phyloP scores from a whole-genome alignment of 768 basidiomycete genomes.

The Lentinus brumalis region DNA sequence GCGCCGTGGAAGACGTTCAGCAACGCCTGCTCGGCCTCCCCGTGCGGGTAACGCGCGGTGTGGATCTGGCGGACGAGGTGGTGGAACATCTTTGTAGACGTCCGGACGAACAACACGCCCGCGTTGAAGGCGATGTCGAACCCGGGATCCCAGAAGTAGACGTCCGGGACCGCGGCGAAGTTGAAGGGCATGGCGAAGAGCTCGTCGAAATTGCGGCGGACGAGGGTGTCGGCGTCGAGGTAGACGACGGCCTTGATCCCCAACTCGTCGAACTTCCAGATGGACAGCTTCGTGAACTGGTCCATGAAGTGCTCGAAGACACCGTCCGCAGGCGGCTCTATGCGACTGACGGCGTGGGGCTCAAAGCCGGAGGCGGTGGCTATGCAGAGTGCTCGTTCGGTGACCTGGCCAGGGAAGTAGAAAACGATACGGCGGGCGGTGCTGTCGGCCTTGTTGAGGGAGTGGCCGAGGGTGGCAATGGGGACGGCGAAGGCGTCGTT shows the following conservation, averaged over 20 bases:
- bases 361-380: constrained; percentile 40
- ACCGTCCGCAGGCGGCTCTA: constrained; percentile 38
- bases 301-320: constrained; percentile 37
- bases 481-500: constrained; percentile 30
- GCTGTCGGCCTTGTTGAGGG: constrained; percentile 27
- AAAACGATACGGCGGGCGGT: constrained; percentile 33
- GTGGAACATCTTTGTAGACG: constrained; percentile 29
- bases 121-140: constrained; percentile 42
- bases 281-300: constrained; percentile 42
- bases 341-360: constrained; percentile 32
- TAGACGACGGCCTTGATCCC: constrained; percentile 37
- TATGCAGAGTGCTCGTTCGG: constrained; percentile 38
- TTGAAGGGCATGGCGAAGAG: constrained; percentile 41
- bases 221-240: constrained; percentile 43
- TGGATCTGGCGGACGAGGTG: constrained; percentile 34
- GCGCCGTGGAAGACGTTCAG: constrained; percentile 40
- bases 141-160: constrained; percentile 29
- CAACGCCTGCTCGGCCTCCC: constrained; percentile 41
- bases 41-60: constrained; percentile 31
- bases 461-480: constrained; percentile 31
- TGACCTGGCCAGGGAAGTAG: constrained; percentile 35
- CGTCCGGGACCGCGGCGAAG: constrained; percentile 44
- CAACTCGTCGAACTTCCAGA: constrained; percentile 38
- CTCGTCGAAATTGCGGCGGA: constrained; percentile 42
- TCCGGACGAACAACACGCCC: constrained; percentile 37